Conservation (phyloP, 108 stramenopile species). For the Pseudonitzschia delicatissima region DNA sequence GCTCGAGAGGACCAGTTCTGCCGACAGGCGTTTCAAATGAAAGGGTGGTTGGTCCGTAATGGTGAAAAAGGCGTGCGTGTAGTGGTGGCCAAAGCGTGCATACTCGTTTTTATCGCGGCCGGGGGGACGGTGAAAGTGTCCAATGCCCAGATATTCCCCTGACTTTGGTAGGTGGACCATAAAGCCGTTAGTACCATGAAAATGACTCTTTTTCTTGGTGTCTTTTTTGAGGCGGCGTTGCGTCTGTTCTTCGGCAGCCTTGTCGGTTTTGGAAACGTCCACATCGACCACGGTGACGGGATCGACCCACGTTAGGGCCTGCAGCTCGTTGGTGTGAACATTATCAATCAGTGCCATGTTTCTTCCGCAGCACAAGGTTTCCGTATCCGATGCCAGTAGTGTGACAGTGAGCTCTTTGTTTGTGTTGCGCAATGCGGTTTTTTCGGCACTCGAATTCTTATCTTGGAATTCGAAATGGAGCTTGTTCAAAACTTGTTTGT, state of each 20-base stretch:
- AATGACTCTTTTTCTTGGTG: slow-evolving; percentile 43
- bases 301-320: slow-evolving; percentile 83
- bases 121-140: slow-evolving; percentile 83
- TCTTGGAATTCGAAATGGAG: slow-evolving; percentile 45
- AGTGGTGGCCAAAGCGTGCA: slow-evolving; percentile 86
- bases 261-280: slow-evolving; percentile 17
- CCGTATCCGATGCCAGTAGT: slow-evolving; percentile 71
- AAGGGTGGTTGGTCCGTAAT: slow-evolving; percentile 34
- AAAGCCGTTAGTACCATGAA: slow-evolving; percentile 86
- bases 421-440: not conserved
- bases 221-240: not conserved
- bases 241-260: not conserved
- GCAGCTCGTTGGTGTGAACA: slow-evolving; percentile 34
- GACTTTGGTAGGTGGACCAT: slow-evolving; percentile 60
- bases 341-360: slow-evolving; percentile 80
- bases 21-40: slow-evolving; percentile 56
- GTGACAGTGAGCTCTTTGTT: slow-evolving; percentile 33
- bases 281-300: slow-evolving; percentile 77
- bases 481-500: slow-evolving; percentile 75
- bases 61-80: slow-evolving; percentile 64
- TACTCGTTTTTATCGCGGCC: slow-evolving; percentile 59
- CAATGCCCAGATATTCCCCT: slow-evolving; percentile 74
- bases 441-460: not conserved
- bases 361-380: slow-evolving; percentile 77
- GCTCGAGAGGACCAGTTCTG: slow-evolving; percentile 68